Conservation (phyloP, 2,329 filamentous ascomycete species). For the Chrysoporthe deuterocubensis region DNA sequence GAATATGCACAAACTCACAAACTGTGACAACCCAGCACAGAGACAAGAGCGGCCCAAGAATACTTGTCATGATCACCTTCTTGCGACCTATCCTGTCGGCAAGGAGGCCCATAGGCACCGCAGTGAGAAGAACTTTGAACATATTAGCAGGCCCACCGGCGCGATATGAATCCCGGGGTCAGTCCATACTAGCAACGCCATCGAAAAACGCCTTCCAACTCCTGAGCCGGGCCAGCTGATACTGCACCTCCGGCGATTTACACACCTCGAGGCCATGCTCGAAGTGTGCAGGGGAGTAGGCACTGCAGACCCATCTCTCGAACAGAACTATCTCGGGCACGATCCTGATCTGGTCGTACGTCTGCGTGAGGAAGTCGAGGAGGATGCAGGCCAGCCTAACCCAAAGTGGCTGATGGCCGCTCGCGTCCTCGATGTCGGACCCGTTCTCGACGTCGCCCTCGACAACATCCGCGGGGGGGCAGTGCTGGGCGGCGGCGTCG, state of each 20-base stretch:
- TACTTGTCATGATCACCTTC: constrained; percentile 25
- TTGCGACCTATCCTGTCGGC: constrained; percentile 28
- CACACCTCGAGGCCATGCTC: constrained; percentile 17
- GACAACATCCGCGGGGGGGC: neutral
- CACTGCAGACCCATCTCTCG: constrained; percentile 24
- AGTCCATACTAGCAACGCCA: constrained; percentile 22
- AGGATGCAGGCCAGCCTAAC: constrained; percentile 28
- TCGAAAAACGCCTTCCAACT: constrained; percentile 29
- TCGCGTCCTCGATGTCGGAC: neutral
- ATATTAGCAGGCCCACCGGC: neutral
- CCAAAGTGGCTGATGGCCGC: constrained; percentile 27
- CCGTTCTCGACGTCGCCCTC: constrained; percentile 1
- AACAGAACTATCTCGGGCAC: constrained; percentile 29
- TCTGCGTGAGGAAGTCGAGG: constrained; percentile 28
- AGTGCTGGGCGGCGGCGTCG: neutral
- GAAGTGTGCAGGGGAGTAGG: constrained; percentile 7
- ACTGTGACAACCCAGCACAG: constrained; percentile 23
- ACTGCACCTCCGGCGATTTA: constrained; percentile 24
- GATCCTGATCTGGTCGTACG: constrained; percentile 29
- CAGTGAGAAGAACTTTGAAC: constrained; percentile 24
- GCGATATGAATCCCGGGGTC: too few relatives aligned
- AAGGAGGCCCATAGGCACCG: constrained; percentile 28
- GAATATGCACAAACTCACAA: constrained; percentile 14
- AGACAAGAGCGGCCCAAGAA: constrained; percentile 24
- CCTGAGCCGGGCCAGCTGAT: constrained; percentile 25